Conservation (phyloP, 1,139 yeast species). For the Meyerozyma carpophila region DNA sequence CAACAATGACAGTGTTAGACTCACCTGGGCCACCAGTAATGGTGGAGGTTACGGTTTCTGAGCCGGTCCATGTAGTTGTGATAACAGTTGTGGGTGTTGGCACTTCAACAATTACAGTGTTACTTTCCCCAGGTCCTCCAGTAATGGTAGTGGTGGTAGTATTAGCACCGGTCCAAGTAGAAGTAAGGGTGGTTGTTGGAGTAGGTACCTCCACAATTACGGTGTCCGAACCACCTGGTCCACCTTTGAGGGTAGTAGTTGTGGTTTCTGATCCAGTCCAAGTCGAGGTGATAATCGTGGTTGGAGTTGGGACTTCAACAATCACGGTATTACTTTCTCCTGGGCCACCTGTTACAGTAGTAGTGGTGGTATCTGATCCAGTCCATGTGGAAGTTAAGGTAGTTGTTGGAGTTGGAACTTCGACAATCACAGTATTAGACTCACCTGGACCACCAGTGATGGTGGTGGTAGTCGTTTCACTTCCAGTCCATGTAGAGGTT, state of each 20-base stretch:
- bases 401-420: slow-evolving; percentile 14
- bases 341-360: no score
- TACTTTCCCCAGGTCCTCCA: slow-evolving; percentile 9
- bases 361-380: slow-evolving; percentile 9
- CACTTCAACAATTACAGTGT: slow-evolving; percentile 8
- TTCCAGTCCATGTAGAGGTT: slow-evolving; percentile 6
- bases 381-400: slow-evolving; percentile 14
- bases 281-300: slow-evolving; percentile 14
- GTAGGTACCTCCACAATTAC: slow-evolving; percentile 11
- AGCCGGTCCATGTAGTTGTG: slow-evolving; percentile 5
- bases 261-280: slow-evolving; percentile 16
- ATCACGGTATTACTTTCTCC: slow-evolving; percentile 3
- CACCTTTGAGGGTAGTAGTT: slow-evolving; percentile 8
- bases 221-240: slow-evolving; percentile 8
- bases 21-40: slow-evolving; percentile 7
- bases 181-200: slow-evolving; percentile 8
- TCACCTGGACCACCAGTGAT: slow-evolving; percentile 4
- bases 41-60: slow-evolving; percentile 6
- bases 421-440: slow-evolving; percentile 13
- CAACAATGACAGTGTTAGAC: slow-evolving; percentile 12
- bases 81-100: slow-evolving; percentile 11
- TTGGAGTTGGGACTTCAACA: slow-evolving; percentile 6
- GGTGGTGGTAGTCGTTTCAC: slow-evolving; percentile 3
- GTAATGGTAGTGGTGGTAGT: slow-evolving; percentile 4
- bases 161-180: slow-evolving; percentile 7